Evolutionary conservation across 1,139 yeast species (phyloP).

Genomic region (Pichia sp.): DNA sequence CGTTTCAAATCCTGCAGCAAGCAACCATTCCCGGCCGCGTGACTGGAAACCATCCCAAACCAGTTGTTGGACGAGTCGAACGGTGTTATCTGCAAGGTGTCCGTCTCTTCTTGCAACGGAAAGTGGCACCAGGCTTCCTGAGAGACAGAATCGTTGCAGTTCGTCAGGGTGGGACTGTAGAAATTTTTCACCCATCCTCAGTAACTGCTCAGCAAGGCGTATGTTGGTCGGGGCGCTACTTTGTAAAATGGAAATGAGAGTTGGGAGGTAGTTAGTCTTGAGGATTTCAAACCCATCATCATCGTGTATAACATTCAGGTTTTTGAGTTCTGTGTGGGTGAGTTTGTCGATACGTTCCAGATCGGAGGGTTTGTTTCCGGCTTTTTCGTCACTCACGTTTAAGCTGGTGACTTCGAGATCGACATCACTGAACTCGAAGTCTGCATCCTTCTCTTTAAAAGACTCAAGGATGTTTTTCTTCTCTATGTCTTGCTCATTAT

Average conservation of each 20-base stretch:
- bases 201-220: background rate
- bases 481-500: background rate
- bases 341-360: background rate
- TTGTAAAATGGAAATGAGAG: background rate
- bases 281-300: background rate
- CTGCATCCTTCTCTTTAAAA: background rate
- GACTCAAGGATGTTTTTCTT: slow-evolving; percentile 2
- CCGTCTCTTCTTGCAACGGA: background rate
- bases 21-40: slow-evolving; percentile 3
- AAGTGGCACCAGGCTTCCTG: slow-evolving; percentile 2
- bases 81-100: background rate
- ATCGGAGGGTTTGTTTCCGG: background rate
- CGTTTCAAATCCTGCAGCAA: slow-evolving; percentile 1
- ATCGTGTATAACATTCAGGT: background rate
- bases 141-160: background rate
- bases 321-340: background rate
- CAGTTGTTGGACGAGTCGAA: background rate
- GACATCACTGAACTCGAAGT: slow-evolving; percentile 2
- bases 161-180: background rate
- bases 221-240: background rate
- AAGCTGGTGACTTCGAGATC: background rate
- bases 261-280: background rate
- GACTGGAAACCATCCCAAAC: background rate
- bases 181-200: slow-evolving; percentile 6
- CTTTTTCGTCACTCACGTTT: background rate